These are phyloP conservation scores for Stachybotrys elegans DNA, from an alignment of 2,329 filamentous ascomycete genomes.

Conservation along the genomic window DNA sequence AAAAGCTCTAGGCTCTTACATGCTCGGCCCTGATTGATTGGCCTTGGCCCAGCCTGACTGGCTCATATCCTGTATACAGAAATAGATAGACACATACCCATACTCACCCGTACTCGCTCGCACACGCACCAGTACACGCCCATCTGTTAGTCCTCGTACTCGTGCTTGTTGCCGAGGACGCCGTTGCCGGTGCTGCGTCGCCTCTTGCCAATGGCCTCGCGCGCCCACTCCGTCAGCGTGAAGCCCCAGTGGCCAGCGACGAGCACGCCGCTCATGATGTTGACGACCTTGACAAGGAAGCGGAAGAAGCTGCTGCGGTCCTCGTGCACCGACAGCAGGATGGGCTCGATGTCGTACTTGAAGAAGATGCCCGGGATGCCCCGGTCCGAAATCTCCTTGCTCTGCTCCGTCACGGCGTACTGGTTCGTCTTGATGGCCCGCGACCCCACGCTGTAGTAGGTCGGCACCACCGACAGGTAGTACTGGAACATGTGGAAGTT, in stretches of 20 bases:
- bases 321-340: constrained; percentile 81
- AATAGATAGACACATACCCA: no score
- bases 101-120: no score
- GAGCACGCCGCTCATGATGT: constrained; percentile 84
- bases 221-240: constrained; percentile 73
- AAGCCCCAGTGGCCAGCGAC: constrained; percentile 94
- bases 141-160: constrained; percentile 20
- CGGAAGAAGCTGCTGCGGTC: constrained; percentile 68
- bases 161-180: constrained; percentile 43
- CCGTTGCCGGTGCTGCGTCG: constrained; percentile 42
- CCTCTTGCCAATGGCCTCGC: constrained; percentile 47
- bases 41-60: no score
- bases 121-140: background rate
- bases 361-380: constrained; percentile 86
- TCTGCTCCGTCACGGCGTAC: constrained; percentile 93
- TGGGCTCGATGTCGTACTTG: constrained; percentile 98
- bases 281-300: constrained; percentile 78
- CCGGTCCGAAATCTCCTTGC: constrained; percentile 62
- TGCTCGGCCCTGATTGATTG: no score
- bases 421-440: constrained; percentile 87
- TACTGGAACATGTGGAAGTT: constrained; percentile 98
- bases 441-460: constrained; percentile 70
- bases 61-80: no score
- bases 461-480: constrained; percentile 92
- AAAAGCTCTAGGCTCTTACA: no score